Evolutionary conservation across 257 asterid species (phyloP).

Genomic region (Solanum habrochaites): DNA sequence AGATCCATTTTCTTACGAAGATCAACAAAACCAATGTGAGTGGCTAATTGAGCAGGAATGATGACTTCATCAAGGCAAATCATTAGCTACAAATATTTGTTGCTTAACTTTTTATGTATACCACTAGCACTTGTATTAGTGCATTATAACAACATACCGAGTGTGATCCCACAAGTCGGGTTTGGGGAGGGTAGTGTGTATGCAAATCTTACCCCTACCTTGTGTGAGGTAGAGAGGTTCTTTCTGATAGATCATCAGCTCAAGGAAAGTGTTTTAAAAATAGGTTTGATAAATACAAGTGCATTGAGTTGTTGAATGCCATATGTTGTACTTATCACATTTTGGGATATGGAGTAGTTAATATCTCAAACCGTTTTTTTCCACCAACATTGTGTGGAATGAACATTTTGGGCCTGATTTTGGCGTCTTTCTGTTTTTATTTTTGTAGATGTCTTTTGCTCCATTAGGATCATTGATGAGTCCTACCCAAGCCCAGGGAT

Average conservation of each 20-base stretch:
- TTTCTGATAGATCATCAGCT: not conserved
- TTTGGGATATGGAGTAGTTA: not conserved
- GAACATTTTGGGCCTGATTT: not conserved
- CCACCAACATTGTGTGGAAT: not conserved
- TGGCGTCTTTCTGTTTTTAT: not conserved
- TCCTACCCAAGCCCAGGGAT: constrained; percentile 41
- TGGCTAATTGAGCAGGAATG: not conserved
- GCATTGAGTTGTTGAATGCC: not conserved
- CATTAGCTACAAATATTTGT: not conserved
- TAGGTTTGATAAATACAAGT: not conserved
- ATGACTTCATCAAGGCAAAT: not conserved
- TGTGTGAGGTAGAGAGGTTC: not conserved
- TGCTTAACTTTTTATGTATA: not conserved
- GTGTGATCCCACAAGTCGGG: not conserved
- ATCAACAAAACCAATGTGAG: not conserved
- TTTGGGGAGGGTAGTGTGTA: not conserved
- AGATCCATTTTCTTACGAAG: not conserved
- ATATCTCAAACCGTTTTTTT: not conserved
- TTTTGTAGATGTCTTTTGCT: constrained; percentile 42
- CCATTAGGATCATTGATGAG: constrained; percentile 45
- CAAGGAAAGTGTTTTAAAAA: not conserved
- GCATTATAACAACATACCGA: not conserved
- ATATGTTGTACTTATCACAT: not conserved
- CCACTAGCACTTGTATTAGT: not conserved
- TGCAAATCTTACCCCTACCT: not conserved